Evolutionary conservation across 2,329 filamentous ascomycete species (phyloP).

Genomic region (Cordyceps javanica): DNA sequence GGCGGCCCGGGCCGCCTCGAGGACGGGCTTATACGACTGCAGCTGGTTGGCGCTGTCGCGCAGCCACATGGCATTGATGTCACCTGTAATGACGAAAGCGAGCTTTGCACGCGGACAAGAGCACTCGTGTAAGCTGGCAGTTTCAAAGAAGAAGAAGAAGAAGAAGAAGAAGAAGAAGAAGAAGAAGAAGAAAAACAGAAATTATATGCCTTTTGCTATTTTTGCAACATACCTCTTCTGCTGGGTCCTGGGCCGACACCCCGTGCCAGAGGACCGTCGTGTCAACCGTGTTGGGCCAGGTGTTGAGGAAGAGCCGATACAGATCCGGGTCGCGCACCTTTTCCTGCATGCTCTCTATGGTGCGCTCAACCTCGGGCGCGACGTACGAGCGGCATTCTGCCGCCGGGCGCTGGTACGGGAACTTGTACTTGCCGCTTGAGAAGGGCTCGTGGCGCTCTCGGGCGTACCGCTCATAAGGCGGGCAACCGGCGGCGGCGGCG

Average conservation of each 20-base stretch:
- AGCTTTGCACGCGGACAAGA: slow-evolving; percentile 36
- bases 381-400: slow-evolving; percentile 75
- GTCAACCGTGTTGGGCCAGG: slow-evolving; percentile 69
- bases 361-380: slow-evolving; percentile 67
- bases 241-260: slow-evolving; percentile 45
- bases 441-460: slow-evolving; percentile 55
- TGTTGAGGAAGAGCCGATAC: slow-evolving; percentile 63
- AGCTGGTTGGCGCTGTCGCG: slow-evolving; percentile 80
- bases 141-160: no score
- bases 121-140: no score
- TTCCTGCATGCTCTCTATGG: slow-evolving; percentile 63
- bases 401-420: slow-evolving; percentile 75
- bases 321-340: slow-evolving; percentile 72
- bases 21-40: slow-evolving; percentile 63
- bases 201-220: no score
- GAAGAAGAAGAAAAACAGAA: no score
- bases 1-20: slow-evolving; percentile 45
- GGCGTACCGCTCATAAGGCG: slow-evolving; percentile 30
- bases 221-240: slow-evolving; percentile 45
- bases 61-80: slow-evolving; percentile 91
- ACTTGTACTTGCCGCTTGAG: slow-evolving; percentile 67
- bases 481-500: slow-evolving; percentile 24
- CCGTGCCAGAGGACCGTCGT: slow-evolving; percentile 67
- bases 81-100: slow-evolving; percentile 76
- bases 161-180: no score